Evolutionary conservation across 2,329 filamentous ascomycete genomes (phyloP).

Genomic region (Knufia petricola): DNA sequence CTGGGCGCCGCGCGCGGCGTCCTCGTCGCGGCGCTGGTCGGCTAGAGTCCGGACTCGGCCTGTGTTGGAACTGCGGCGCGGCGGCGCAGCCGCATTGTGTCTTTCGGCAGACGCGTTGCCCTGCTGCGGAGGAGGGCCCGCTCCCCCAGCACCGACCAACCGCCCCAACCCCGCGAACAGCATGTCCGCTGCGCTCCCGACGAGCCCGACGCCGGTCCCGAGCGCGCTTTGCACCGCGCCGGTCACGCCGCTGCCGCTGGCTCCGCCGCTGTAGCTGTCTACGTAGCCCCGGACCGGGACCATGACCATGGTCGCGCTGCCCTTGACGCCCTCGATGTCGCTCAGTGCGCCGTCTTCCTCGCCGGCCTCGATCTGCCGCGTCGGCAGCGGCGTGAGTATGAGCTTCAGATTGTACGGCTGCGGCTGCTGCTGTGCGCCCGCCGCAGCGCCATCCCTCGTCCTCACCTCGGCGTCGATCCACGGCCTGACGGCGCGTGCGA

Average conservation of each 20-base stretch:
- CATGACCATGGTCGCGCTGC: constrained; percentile 74
- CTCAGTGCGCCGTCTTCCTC: constrained; percentile 63
- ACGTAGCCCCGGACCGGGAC: constrained; percentile 57
- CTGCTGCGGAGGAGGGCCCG: constrained; percentile 1
- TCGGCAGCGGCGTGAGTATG: constrained; percentile 68
- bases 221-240: constrained; percentile 36
- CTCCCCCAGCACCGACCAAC: constrained; percentile 13
- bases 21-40: constrained; percentile 41
- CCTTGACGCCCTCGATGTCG: constrained; percentile 58
- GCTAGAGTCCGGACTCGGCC: constrained; percentile 43
- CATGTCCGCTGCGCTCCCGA: constrained; percentile 32
- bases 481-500: constrained; percentile 57
- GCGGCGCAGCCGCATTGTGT: not conserved
- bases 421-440: no score
- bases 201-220: constrained; percentile 16
- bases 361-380: constrained; percentile 59
- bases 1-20: constrained; percentile 46
- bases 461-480: constrained; percentile 64
- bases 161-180: constrained; percentile 36
- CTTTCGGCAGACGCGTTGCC: not conserved
- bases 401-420: constrained; percentile 73
- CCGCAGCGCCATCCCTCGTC: constrained; percentile 31
- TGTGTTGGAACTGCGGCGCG: not conserved
- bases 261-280: constrained; percentile 45
- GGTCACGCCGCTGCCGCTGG: constrained; percentile 31